Evolutionary conservation across 2,329 filamentous ascomycete genomes (phyloP).

Genomic region (Alternaria gaisen): DNA sequence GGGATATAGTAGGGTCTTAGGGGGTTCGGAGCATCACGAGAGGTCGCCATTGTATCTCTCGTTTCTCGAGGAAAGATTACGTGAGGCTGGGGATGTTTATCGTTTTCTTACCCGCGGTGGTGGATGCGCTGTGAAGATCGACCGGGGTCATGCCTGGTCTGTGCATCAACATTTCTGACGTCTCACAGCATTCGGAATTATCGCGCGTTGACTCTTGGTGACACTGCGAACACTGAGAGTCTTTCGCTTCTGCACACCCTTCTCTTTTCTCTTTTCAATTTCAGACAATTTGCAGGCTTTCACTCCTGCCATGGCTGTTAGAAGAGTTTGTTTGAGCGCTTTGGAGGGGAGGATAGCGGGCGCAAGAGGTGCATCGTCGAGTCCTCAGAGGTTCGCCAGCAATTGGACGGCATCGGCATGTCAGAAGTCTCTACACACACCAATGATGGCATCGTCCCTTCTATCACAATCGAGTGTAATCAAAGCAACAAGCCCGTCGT

Average conservation of each 20-base stretch:
- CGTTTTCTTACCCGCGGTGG: conserved; percentile 15
- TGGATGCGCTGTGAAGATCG: conserved; percentile 16
- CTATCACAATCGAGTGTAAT: neutral
- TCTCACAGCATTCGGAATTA: conserved; percentile 29
- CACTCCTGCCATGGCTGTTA: conserved; percentile 23
- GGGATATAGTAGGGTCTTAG: conserved; percentile 76
- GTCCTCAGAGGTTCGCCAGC: conserved; percentile 27
- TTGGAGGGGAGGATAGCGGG: conserved; percentile 11
- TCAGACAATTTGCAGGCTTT: neutral
- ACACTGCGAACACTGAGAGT: conserved; percentile 8
- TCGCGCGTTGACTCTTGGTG: conserved; percentile 11
- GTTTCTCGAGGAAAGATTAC: neutral
- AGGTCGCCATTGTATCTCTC: conserved; percentile 51
- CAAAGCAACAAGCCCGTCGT: conserved; percentile 9
- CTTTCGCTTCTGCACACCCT: conserved; percentile 6
- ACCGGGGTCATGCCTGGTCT: conserved; percentile 10
- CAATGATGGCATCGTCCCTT: neutral
- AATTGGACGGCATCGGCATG: conserved; percentile 22
- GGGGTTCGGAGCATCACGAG: conserved; percentile 65
- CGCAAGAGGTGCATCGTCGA: conserved; percentile 21
- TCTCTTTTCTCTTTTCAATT: neutral
- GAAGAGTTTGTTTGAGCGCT: conserved; percentile 15
- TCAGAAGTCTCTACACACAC: conserved; percentile 1
- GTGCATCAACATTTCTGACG: conserved; percentile 24
- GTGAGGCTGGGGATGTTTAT: conserved; percentile 15